Evolutionary conservation across 2,329 filamentous ascomycete species (phyloP), one percentile per base, ranked within the genome.

Genomic region (Cordyceps cateniannulata): DNA sequence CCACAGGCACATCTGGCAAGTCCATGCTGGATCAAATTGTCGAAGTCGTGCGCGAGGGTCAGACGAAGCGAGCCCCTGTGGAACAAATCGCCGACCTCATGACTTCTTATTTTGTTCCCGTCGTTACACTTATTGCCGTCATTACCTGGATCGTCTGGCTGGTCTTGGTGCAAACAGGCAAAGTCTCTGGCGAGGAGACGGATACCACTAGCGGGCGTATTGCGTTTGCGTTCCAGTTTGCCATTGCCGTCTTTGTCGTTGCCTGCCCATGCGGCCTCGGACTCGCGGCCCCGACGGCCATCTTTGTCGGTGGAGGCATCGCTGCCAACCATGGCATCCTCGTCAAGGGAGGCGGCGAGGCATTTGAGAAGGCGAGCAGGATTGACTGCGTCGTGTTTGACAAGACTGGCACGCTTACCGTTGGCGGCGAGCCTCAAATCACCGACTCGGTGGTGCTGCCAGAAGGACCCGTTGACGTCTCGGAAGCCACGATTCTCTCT

Each of bases 161-260:
- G 59, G 71, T 75, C 0, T 76, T 93, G 12, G 88, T 88, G 0
- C 72, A 83, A 10, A 77, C 81, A 0, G 84, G 85, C 2, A 69
- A 69, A 1, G 76, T 92, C 16, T 84, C 87, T 0, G 70, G 69
- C 0, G 72, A 81, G 44, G 90, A 84, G 67, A 74, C 85, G 14
- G 79, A 83, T 16, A 76, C 79, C 18, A 74, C 77, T 1, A 86
- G 86, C n/a, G 84, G 86, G 10, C 89, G 86, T 84, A 80, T 84
- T 0, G 81, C 87, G 1, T 93, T 90, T 78, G 87, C 89, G 2
- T 80, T 95, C 49, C 86, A 90, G 64, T 95, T 93, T 67, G 89
- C 91, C 18, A 93, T 96, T 66, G 85, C 91, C 7, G 90, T 95
- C 14, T 95, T 96, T 66, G 90, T 96, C 38, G 87, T 96, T 29